phyloP scores from a whole-genome alignment of 495 filamentous ascomycete genomes.

The Evansstolkia leycettana region DNA sequence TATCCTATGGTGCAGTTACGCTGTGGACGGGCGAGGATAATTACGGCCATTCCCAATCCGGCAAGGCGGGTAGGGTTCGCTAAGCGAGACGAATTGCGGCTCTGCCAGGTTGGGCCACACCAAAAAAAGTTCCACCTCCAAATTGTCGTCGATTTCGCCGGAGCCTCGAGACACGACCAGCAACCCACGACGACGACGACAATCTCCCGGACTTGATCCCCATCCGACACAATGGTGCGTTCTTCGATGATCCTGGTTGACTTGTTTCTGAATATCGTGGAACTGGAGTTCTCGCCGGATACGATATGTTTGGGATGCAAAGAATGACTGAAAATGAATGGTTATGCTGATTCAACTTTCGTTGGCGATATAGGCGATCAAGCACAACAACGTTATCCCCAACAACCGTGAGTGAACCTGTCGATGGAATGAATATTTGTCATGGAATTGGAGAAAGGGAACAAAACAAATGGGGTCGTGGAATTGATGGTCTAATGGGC shows the following conservation, averaged over 20 bases:
- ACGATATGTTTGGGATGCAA: neutral
- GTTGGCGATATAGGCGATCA: conserved; percentile 65
- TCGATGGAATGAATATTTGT: conserved; percentile 8
- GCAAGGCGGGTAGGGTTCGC: conserved; percentile 32
- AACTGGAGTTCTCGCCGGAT: conserved; percentile 1
- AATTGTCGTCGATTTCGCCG: conserved; percentile 10
- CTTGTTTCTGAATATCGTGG: neutral
- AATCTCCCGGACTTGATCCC: conserved; percentile 44
- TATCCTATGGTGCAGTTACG: no score
- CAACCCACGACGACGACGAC: conserved; percentile 37
- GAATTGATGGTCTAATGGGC: conserved; percentile 12
- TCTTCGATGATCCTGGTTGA: conserved; percentile 3
- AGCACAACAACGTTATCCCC: conserved; percentile 98
- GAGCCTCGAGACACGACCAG: conserved; percentile 37
- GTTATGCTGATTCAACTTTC: conserved; percentile 18
- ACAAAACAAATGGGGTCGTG: neutral
- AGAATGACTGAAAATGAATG: neutral
- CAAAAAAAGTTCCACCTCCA: conserved; percentile 32
- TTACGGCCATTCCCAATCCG: conserved; percentile 3
- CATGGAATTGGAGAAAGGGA: conserved; percentile 1
- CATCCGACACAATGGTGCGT: conserved; percentile 56
- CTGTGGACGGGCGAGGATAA: no score
- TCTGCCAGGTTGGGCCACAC: conserved; percentile 29
- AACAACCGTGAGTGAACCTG: conserved; percentile 70
- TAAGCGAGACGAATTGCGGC: conserved; percentile 36